These are phyloP conservation scores for Irpex rosettiformis DNA, from an alignment of 1,284 basidiomycete species.

Conservation along the genomic window DNA sequence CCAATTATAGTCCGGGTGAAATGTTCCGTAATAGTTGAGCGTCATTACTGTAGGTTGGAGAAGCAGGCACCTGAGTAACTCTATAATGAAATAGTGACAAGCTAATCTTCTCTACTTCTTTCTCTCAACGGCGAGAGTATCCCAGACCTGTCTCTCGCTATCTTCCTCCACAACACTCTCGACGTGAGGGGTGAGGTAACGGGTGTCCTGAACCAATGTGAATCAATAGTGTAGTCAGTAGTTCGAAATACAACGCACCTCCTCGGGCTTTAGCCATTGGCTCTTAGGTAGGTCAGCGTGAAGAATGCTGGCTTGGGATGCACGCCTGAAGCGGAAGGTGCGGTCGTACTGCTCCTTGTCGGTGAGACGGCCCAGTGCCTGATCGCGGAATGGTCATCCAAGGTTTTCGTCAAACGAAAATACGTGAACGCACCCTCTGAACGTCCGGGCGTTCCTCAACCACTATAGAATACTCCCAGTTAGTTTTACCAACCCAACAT, in stretches of 20 bases:
- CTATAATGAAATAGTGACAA: conserved; percentile 3
- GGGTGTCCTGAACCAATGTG: conserved; percentile 66
- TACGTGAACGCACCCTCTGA: conserved; percentile 63
- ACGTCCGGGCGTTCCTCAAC: conserved; percentile 85
- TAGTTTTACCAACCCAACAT: background rate
- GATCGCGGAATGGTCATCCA: background rate
- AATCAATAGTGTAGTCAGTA: background rate
- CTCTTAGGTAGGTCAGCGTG: conserved; percentile 86
- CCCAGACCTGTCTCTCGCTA: conserved; percentile 81
- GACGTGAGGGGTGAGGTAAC: conserved; percentile 87
- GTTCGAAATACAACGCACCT: conserved; percentile 49
- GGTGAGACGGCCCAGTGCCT: conserved; percentile 86
- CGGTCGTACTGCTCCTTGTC: conserved; percentile 87
- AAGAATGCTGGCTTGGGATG: conserved; percentile 76
- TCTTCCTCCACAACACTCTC: conserved; percentile 76
- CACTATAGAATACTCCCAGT: conserved; percentile 43
- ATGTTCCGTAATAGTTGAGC: background rate
- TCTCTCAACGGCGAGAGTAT: conserved; percentile 65
- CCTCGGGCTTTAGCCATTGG: conserved; percentile 76
- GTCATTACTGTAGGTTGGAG: background rate
- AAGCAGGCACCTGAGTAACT: background rate
- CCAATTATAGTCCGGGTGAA: background rate
- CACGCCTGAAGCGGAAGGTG: conserved; percentile 85
- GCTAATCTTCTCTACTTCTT: conserved; percentile 41
- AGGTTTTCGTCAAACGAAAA: background rate